These are phyloP conservation scores for Nicotiana tabacum DNA, from an alignment of 257 asterid genomes.

Conservation along the genomic window DNA sequence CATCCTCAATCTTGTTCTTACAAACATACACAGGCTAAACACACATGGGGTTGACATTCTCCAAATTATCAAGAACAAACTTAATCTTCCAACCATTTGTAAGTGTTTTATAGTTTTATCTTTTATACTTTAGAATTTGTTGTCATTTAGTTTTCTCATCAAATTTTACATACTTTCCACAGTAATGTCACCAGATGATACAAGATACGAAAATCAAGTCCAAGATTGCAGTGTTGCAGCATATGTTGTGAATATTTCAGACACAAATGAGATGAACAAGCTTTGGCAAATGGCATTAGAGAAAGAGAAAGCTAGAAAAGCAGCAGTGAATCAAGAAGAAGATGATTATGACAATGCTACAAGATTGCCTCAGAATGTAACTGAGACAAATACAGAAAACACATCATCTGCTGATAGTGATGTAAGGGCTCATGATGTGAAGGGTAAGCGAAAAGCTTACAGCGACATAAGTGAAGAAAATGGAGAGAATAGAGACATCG, in stretches of 20 bases:
- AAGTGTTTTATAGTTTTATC: conserved; percentile 19
- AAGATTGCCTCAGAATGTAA: conserved; percentile 3
- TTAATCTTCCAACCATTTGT: conserved; percentile 37
- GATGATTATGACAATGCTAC: conserved; percentile 6
- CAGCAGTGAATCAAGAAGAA: conserved; percentile 11
- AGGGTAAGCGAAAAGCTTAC: conserved; percentile 17
- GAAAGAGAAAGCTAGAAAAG: conserved; percentile 22
- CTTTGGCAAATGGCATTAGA: conserved; percentile 40
- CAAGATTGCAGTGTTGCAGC: conserved; percentile 31
- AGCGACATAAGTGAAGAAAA: conserved; percentile 10
- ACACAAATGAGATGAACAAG: conserved; percentile 19
- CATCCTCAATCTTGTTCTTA: conserved; percentile 37
- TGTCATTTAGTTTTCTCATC: not conserved
- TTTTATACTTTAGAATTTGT: not conserved
- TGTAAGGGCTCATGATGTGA: not conserved
- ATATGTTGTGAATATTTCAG: conserved; percentile 26
- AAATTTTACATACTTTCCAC: conserved; percentile 15
- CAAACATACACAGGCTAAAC: conserved; percentile 46
- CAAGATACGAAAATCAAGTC: conserved; percentile 23
- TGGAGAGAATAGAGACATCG: conserved; percentile 15
- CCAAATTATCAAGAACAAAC: conserved; percentile 22
- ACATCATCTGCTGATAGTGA: conserved; percentile 9
- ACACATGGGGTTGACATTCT: conserved; percentile 27
- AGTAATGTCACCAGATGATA: conserved; percentile 49
- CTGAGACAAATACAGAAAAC: conserved; percentile 15